Percentiles rank a stretch among this genome's conserved stretches.
Conservation (phyloP, 192 early-diverging fungal genomes). For the Powellomyces hirtus region DNA sequence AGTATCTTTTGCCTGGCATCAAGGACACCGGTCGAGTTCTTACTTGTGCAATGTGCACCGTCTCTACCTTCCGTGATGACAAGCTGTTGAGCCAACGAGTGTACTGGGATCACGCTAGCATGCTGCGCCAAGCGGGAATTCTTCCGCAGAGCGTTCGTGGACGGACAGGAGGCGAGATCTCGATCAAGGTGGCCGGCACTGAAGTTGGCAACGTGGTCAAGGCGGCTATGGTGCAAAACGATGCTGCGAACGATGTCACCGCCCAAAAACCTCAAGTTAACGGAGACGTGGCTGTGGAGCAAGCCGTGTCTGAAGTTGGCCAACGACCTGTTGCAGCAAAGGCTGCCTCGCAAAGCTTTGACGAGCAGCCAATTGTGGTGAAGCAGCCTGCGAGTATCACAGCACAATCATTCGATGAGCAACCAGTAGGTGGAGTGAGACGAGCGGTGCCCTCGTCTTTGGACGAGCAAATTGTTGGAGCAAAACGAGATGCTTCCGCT, state of each 20-base stretch:
- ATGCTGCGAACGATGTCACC: too few species aligned
- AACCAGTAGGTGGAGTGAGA: neutral
- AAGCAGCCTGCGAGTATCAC: too few species aligned
- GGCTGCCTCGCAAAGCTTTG: neutral
- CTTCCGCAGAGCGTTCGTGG: conserved; percentile 26
- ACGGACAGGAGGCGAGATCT: neutral
- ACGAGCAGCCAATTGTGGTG: too few species aligned
- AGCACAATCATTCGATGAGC: conserved; percentile 7
- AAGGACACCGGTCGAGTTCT: conserved; percentile 44
- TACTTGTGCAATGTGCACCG: conserved; percentile 30
- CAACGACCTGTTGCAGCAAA: neutral
- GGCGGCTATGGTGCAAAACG: neutral
- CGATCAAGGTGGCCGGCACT: conserved; percentile 12
- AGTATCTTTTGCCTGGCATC: conserved; percentile 51
- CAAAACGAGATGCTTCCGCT: neutral
- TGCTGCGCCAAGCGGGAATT: conserved; percentile 45
- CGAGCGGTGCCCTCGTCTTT: too few species aligned
- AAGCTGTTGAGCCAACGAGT: conserved; percentile 26
- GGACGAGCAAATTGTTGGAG: too few species aligned
- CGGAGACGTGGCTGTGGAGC: neutral
- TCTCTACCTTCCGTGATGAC: conserved; percentile 28
- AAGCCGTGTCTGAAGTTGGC: neutral
- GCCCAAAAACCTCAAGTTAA: neutral
- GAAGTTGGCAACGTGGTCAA: conserved; percentile 17
- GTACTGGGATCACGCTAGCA: conserved; percentile 60